A percentile compares a stretch with the other conserved stretches of the same genome.
These are phyloP conservation scores for Saxispiralis lemnorum DNA, from an alignment of 495 filamentous ascomycete species.

Conservation along the genomic window DNA sequence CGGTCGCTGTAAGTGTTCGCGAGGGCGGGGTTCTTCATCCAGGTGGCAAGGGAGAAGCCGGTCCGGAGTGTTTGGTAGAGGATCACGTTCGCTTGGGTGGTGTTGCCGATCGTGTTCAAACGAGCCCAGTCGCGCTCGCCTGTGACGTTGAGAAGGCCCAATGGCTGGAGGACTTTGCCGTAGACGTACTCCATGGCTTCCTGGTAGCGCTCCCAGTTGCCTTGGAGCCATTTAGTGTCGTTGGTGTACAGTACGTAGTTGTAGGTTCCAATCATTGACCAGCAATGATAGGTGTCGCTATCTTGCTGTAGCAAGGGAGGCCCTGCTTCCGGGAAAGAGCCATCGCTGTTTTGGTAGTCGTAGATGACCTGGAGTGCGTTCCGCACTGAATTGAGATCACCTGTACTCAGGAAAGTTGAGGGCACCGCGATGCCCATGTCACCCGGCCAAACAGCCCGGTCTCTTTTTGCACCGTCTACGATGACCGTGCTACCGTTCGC, in stretches of 20 bases:
- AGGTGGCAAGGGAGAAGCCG: conserved; percentile 22
- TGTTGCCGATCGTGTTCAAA: conserved; percentile 33
- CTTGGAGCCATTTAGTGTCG: conserved; percentile 13
- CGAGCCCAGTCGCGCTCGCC: conserved; percentile 24
- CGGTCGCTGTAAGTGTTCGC: conserved; percentile 17
- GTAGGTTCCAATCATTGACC: conserved; percentile 21
- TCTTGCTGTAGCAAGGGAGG: conserved; percentile 8
- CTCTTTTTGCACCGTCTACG: conserved; percentile 38
- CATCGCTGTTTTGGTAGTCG: conserved; percentile 25
- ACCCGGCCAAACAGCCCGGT: conserved; percentile 35
- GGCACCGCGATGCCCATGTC: conserved; percentile 34
- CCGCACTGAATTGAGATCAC: conserved; percentile 28
- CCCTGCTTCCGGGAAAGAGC: conserved; percentile 20
- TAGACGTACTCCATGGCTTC: conserved; percentile 17
- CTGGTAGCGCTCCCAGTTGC: conserved; percentile 17
- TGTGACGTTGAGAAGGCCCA: conserved; percentile 20
- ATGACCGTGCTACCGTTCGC: conserved; percentile 28
- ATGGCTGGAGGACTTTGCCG: conserved; percentile 20
- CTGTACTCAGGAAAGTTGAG: conserved; percentile 28
- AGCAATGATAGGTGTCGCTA: conserved; percentile 24
- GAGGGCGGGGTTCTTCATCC: conserved; percentile 16
- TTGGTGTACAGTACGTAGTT: conserved; percentile 22
- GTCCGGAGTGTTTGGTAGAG: conserved; percentile 22
- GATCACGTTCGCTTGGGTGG: conserved; percentile 29
- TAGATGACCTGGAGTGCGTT: conserved; percentile 32